These are phyloP conservation scores for Penicillium sp. DNA, from an alignment of 2,329 filamentous ascomycete genomes.

Conservation along the genomic window DNA sequence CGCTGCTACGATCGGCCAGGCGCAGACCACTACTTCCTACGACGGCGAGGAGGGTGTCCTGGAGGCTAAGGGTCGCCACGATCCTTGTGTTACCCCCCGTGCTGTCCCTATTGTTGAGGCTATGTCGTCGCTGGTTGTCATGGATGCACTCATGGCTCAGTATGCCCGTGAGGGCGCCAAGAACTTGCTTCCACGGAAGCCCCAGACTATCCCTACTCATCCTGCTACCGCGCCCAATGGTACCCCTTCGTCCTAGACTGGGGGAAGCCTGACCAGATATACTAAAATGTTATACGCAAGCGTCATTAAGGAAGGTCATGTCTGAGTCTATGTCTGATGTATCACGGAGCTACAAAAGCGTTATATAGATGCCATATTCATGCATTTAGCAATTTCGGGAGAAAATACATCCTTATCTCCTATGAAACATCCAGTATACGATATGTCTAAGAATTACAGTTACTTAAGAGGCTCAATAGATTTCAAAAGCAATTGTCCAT, in stretches of 20 bases:
- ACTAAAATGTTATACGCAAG: slow-evolving; percentile 4
- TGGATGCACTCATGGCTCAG: slow-evolving; percentile 80
- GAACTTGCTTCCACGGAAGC: slow-evolving; percentile 38
- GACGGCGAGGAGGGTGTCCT: slow-evolving; percentile 66
- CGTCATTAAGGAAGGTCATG: neutral
- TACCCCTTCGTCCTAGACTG: slow-evolving; percentile 7
- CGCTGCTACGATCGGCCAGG: slow-evolving; percentile 82
- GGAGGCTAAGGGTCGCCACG: slow-evolving; percentile 86
- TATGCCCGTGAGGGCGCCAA: slow-evolving; percentile 51
- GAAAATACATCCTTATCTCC: neutral
- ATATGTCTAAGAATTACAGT: neutral
- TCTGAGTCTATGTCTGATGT: neutral
- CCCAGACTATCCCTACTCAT: slow-evolving; percentile 30
- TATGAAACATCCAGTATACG: neutral
- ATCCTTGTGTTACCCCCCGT: slow-evolving; percentile 82
- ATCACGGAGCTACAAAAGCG: slow-evolving; percentile 1
- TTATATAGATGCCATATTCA: slow-evolving; percentile 1
- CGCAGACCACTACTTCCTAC: slow-evolving; percentile 75
- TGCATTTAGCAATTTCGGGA: neutral
- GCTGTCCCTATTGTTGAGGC: slow-evolving; percentile 66
- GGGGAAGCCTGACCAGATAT: neutral
- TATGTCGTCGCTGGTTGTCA: slow-evolving; percentile 80
- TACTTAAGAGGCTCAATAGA: neutral
- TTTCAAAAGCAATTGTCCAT: neutral
- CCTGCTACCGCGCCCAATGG: slow-evolving; percentile 22